Conservation (phyloP, 2,329 filamentous ascomycete species). For the Macrophomina phaseolina region DNA sequence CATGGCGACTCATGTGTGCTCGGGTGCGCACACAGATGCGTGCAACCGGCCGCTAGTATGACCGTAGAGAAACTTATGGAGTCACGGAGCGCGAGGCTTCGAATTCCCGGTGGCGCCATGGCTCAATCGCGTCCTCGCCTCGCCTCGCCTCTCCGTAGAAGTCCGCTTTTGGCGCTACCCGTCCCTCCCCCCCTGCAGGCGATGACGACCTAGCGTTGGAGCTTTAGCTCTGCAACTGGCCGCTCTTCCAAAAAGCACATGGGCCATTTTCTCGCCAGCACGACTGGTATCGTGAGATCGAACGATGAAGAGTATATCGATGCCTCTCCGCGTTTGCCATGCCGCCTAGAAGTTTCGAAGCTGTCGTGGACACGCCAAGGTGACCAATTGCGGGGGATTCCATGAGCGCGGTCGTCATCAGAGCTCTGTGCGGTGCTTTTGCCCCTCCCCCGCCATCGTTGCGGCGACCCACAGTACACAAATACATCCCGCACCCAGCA, state of each 20-base stretch:
- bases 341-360: conserved; percentile 6
- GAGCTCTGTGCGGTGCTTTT: background rate
- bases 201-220: background rate
- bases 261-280: background rate
- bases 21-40: background rate
- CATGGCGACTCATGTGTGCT: background rate
- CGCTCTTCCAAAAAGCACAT: background rate
- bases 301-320: background rate
- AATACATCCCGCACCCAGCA: background rate
- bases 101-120: no score
- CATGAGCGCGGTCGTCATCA: conserved; percentile 5
- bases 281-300: background rate
- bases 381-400: background rate
- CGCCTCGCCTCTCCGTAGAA: no score
- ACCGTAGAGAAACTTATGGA: no score
- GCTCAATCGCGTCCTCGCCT: no score
- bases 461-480: background rate
- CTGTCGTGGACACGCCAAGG: background rate
- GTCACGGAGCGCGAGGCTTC: no score
- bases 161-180: no score
- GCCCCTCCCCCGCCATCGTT: conserved; percentile 22
- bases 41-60: no score
- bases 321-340: background rate
- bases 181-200: background rate
- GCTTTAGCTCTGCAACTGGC: conserved; percentile 1